These are phyloP conservation scores for Volvox africanus DNA, from an alignment of 139 green algal species.

Conservation along the genomic window DNA sequence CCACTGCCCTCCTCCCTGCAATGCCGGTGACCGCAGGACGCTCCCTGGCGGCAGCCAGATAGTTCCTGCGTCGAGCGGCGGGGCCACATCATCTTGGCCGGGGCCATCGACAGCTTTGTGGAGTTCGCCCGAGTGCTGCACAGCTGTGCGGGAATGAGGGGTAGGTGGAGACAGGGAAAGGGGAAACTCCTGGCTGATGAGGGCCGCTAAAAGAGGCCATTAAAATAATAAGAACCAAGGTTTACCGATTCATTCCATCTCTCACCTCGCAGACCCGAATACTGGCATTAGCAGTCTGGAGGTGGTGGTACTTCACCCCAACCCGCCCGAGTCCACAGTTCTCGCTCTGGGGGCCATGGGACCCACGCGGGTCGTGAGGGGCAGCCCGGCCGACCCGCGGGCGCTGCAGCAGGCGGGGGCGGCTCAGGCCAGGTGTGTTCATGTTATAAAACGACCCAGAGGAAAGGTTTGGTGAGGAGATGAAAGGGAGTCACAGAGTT, in stretches of 20 bases:
- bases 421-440: slow-evolving; percentile 32
- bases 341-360: slow-evolving; percentile 47
- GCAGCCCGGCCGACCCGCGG: slow-evolving; percentile 62
- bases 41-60: slow-evolving; percentile 27
- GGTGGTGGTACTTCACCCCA: slow-evolving; percentile 70
- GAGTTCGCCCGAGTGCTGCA: slow-evolving; percentile 59
- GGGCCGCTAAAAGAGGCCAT: too few species aligned
- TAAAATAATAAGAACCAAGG: too few species aligned
- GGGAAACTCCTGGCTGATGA: neutral
- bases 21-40: slow-evolving; percentile 7
- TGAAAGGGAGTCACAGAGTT: too few species aligned
- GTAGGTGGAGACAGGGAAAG: neutral
- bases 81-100: slow-evolving; percentile 59
- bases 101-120: slow-evolving; percentile 44
- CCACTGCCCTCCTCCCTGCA: neutral
- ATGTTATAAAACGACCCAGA: too few species aligned
- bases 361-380: slow-evolving; percentile 56
- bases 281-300: slow-evolving; percentile 15
- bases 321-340: slow-evolving; percentile 32
- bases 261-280: slow-evolving; percentile 5
- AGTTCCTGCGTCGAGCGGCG: neutral
- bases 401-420: slow-evolving; percentile 59
- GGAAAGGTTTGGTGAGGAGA: neutral
- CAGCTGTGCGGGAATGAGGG: slow-evolving; percentile 15
- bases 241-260: too few species aligned